Evolutionary conservation across 2,329 filamentous ascomycete species (phyloP).

Genomic region (Bipolaris victoriae): DNA sequence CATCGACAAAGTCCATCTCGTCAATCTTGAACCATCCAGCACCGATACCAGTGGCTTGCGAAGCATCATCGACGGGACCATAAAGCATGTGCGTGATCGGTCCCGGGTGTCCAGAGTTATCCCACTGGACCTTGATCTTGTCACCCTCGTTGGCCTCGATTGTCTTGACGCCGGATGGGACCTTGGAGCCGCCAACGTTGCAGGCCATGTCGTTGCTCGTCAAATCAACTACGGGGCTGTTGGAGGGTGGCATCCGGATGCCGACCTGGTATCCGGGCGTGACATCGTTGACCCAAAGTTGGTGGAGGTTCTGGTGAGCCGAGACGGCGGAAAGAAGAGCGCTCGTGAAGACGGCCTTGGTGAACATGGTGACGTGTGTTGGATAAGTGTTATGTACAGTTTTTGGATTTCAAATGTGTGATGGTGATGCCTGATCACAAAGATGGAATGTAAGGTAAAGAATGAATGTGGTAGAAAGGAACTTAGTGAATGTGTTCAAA

Average conservation of each 20-base stretch:
- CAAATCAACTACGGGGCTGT: conserved; percentile 44
- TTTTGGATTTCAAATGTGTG: conserved; percentile 4
- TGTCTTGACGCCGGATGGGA: conserved; percentile 37
- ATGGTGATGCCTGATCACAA: conserved; percentile 32
- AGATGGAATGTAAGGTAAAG: conserved; percentile 26
- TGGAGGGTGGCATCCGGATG: conserved; percentile 44
- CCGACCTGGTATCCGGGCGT: conserved; percentile 41
- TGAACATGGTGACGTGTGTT: conserved; percentile 37
- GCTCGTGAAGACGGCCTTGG: conserved; percentile 35
- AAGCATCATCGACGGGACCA: conserved; percentile 62
- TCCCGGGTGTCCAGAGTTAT: conserved; percentile 43
- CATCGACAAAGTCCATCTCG: conserved; percentile 34
- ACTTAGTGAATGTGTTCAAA: conserved; percentile 25
- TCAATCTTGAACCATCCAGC: conserved; percentile 49
- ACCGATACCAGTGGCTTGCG: conserved; percentile 38
- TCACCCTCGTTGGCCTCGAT: conserved; percentile 38
- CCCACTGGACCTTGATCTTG: conserved; percentile 44
- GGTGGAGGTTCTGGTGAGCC: conserved; percentile 43
- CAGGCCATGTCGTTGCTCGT: conserved; percentile 43
- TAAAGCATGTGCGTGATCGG: conserved; percentile 46
- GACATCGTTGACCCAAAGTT: conserved; percentile 41
- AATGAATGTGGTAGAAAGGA: conserved; percentile 18
- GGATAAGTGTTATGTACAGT: conserved; percentile 16
- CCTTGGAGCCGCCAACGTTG: conserved; percentile 40
- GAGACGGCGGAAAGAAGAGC: conserved; percentile 36